Evolutionary conservation across 2,329 filamentous ascomycete genomes (phyloP).

Genomic region (Exophiala aquamarina): DNA sequence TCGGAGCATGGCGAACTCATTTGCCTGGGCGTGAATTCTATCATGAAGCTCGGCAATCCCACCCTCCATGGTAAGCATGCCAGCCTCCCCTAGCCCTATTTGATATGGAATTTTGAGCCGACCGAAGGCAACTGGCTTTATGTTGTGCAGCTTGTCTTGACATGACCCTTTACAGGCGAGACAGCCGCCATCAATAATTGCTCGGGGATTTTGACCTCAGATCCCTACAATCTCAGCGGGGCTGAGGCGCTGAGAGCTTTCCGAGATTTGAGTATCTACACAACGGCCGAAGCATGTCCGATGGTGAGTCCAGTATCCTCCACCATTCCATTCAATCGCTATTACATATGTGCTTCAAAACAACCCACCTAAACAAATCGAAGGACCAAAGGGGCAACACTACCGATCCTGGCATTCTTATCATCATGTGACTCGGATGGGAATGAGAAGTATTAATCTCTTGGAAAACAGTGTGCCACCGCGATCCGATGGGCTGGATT

Average conservation of each 20-base stretch:
- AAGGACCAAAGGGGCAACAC: too few relatives aligned
- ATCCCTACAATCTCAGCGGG: slow-evolving; percentile 44
- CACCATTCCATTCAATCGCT: background rate
- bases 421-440: too few relatives aligned
- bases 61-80: slow-evolving; percentile 48
- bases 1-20: slow-evolving; percentile 34
- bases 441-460: too few relatives aligned
- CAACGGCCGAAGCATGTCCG: slow-evolving; percentile 58
- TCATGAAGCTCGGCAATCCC: slow-evolving; percentile 49
- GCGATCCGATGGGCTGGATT: slow-evolving; percentile 59
- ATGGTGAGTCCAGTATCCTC: slow-evolving; percentile 41
- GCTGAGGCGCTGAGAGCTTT: slow-evolving; percentile 48
- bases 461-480: slow-evolving; percentile 46
- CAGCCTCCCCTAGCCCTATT: background rate
- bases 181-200: slow-evolving; percentile 58
- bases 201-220: slow-evolving; percentile 49
- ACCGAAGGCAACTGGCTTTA: background rate
- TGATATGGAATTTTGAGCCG: too few relatives aligned
- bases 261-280: slow-evolving; percentile 51
- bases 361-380: too few relatives aligned
- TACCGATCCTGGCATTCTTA: too few relatives aligned
- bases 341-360: too few relatives aligned
- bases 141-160: background rate
- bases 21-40: slow-evolving; percentile 53
- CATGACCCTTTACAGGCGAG: slow-evolving; percentile 41